Conservation (phyloP, 495 filamentous ascomycete genomes). For the Talaromyces liani region DNA sequence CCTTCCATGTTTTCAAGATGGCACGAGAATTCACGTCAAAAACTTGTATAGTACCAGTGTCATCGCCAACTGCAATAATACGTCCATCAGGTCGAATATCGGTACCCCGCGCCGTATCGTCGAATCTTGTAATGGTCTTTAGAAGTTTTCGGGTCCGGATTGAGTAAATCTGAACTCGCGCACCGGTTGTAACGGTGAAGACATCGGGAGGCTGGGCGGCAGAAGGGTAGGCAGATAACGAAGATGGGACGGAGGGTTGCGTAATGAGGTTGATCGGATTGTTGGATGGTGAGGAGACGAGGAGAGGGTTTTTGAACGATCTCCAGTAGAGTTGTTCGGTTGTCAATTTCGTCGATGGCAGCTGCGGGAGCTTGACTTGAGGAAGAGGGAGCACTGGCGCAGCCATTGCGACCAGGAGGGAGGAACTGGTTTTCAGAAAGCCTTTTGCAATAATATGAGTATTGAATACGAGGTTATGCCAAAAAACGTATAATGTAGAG, state of each 20-base stretch:
- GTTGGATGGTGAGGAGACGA: slow-evolving; percentile 78
- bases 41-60: slow-evolving; percentile 82
- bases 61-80: slow-evolving; percentile 83
- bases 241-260: slow-evolving; percentile 53
- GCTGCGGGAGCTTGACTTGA: slow-evolving; percentile 69
- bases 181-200: slow-evolving; percentile 88
- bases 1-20: slow-evolving; percentile 91
- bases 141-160: slow-evolving; percentile 79
- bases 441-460: neutral
- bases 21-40: slow-evolving; percentile 86
- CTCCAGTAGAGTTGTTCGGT: slow-evolving; percentile 94
- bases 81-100: slow-evolving; percentile 83
- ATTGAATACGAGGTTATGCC: neutral
- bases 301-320: slow-evolving; percentile 79
- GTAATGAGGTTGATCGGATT: slow-evolving; percentile 84
- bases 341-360: slow-evolving; percentile 47
- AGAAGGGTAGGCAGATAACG: slow-evolving; percentile 37
- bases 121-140: slow-evolving; percentile 88
- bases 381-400: slow-evolving; percentile 76
- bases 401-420: slow-evolving; percentile 55
- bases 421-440: neutral
- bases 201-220: slow-evolving; percentile 53
- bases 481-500: neutral
- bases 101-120: slow-evolving; percentile 77
- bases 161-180: slow-evolving; percentile 86